Evolutionary conservation across 805 yeast species (phyloP).

Genomic region (Yarrowia deformans): DNA sequence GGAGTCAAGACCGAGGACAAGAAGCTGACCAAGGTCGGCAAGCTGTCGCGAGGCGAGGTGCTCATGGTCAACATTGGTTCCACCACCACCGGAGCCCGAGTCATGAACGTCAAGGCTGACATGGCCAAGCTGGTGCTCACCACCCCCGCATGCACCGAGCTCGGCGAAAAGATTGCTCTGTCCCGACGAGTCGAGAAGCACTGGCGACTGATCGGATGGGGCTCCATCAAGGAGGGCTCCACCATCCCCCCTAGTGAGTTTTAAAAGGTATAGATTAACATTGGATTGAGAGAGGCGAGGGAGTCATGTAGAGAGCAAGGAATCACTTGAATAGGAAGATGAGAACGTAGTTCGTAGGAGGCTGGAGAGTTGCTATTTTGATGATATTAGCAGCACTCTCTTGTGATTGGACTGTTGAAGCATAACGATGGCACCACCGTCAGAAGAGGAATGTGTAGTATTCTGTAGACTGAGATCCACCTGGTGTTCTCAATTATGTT

Average conservation of each 20-base stretch:
- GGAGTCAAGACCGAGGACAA: conserved; percentile 99
- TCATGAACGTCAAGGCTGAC: conserved; percentile 96
- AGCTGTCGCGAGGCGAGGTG: conserved; percentile 91
- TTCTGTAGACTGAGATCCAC: too few species aligned
- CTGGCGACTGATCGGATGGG: conserved; percentile 99
- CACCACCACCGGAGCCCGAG: conserved; percentile 99
- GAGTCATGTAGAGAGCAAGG: neutral
- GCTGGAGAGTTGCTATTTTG: too few species aligned
- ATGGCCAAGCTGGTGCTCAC: conserved; percentile 98
- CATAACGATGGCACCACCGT: too few species aligned
- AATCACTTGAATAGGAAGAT: too few species aligned
- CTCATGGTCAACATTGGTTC: conserved; percentile 99
- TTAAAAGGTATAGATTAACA: conserved; percentile 22
- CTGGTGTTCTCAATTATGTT: too few species aligned
- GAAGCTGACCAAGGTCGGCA: conserved; percentile 95
- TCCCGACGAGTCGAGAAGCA: conserved; percentile 99
- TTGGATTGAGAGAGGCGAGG: conserved; percentile 2
- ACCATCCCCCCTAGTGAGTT: conserved; percentile 44
- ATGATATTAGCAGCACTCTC: too few species aligned
- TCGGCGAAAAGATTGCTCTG: conserved; percentile 96
- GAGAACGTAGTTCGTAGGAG: too few species aligned
- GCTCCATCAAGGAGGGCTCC: conserved; percentile 91
- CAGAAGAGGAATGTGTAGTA: too few species aligned
- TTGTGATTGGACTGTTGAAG: too few species aligned
- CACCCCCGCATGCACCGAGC: conserved; percentile 98